Percentiles rank a stretch among this genome's conserved stretches.
Conservation (phyloP, 192 early-diverging fungal species). For the Coemansia sp. region DNA sequence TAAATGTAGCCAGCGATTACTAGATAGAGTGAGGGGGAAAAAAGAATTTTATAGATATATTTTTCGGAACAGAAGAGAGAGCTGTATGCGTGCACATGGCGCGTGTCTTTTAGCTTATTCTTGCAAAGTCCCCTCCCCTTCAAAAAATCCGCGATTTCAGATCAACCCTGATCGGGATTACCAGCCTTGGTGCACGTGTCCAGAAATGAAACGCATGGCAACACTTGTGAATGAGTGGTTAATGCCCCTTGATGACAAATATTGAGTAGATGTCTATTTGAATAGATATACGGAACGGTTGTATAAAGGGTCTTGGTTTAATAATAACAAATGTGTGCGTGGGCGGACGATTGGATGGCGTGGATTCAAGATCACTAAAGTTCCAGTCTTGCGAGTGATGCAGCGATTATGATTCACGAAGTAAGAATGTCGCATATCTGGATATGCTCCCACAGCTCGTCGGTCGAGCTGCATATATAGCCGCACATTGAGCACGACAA, state of each 20-base stretch:
- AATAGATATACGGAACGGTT: background rate
- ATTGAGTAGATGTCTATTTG: background rate
- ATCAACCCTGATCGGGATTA: constrained; percentile 1
- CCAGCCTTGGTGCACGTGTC: background rate
- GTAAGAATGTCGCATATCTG: constrained; percentile 51
- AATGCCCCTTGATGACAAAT: background rate
- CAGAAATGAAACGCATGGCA: background rate
- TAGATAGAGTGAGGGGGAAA: background rate
- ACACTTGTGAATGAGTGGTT: background rate
- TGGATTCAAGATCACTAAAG: background rate
- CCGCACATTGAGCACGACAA: constrained; percentile 52
- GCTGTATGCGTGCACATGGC: background rate
- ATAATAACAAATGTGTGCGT: background rate
- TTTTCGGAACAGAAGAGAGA: background rate
- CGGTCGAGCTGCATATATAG: constrained; percentile 35
- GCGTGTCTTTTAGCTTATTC: background rate
- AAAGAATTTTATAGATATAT: background rate
- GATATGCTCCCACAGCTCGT: constrained; percentile 55
- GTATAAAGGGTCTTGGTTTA: background rate
- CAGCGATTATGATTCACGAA: background rate
- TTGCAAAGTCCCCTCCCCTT: background rate
- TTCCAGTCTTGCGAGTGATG: background rate
- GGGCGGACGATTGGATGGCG: background rate
- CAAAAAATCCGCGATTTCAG: background rate
- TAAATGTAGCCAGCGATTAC: background rate